Percentiles rank a stretch among this genome's conserved stretches.
Conservation (phyloP, 2,329 filamentous ascomycete species). For the Colletotrichum zoysiae region DNA sequence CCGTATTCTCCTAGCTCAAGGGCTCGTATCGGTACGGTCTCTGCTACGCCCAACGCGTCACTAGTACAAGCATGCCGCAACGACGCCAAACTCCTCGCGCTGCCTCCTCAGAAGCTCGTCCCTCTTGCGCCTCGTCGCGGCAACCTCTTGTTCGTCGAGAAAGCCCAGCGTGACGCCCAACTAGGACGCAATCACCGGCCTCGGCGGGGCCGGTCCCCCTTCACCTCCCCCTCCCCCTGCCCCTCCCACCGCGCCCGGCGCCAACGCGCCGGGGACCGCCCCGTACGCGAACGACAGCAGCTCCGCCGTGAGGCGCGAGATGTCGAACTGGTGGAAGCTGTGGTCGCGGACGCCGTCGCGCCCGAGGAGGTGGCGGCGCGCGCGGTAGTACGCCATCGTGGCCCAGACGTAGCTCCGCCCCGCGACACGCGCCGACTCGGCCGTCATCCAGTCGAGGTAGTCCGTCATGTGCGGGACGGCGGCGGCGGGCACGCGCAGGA, state of each 20-base stretch:
- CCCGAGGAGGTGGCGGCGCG: conserved; percentile 46
- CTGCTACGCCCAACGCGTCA: neutral
- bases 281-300: conserved; percentile 48
- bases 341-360: conserved; percentile 34
- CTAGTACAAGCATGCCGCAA: conserved; percentile 20
- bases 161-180: conserved; percentile 19
- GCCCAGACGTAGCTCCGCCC: conserved; percentile 49
- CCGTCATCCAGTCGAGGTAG: conserved; percentile 52
- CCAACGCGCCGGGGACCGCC: conserved; percentile 2
- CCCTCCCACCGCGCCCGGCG: neutral
- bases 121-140: conserved; percentile 6
- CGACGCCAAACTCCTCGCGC: conserved; percentile 10
- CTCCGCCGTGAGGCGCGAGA: conserved; percentile 48
- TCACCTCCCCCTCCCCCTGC: no score
- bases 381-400: conserved; percentile 47
- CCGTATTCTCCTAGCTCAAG: neutral
- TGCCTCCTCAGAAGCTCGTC: conserved; percentile 27
- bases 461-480: conserved; percentile 44
- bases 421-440: conserved; percentile 44
- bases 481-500: conserved; percentile 45
- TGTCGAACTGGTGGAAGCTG: conserved; percentile 44
- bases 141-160: conserved; percentile 1
- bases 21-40: no score
- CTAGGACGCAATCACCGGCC: conserved; percentile 26
- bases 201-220: neutral